These are phyloP conservation scores for Colletotrichum falcatum DNA, from an alignment of 2,329 filamentous ascomycete genomes.

Conservation along the genomic window DNA sequence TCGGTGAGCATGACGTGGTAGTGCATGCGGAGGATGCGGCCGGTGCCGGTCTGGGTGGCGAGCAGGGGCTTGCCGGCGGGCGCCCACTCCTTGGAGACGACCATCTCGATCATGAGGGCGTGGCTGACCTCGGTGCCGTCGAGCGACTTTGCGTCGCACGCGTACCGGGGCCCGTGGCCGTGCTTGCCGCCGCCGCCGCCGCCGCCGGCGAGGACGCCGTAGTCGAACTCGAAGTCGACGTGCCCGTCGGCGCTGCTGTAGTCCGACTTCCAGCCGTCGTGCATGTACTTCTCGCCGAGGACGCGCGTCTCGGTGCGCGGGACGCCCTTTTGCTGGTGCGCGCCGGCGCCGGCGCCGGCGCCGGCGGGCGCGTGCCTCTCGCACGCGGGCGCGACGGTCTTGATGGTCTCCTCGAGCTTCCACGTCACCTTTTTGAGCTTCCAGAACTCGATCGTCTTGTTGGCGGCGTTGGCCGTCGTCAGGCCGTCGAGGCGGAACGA, in stretches of 20 bases:
- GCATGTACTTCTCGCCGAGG: conserved; percentile 84
- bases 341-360: no score
- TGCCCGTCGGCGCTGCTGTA: conserved; percentile 66
- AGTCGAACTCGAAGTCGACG: conserved; percentile 86
- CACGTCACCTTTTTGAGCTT: conserved; percentile 91
- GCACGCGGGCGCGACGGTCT: conserved; percentile 84
- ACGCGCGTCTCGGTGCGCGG: conserved; percentile 80
- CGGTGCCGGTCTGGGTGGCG: conserved; percentile 88
- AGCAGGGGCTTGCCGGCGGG: conserved; percentile 76
- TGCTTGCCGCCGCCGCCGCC: conserved; percentile 52
- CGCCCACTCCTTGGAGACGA: conserved; percentile 90
- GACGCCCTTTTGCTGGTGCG: conserved; percentile 69
- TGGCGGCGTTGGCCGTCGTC: conserved; percentile 74
- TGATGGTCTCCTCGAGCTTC: conserved; percentile 90
- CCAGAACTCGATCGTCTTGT: conserved; percentile 83
- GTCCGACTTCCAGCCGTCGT: conserved; percentile 89
- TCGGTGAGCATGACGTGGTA: conserved; percentile 88
- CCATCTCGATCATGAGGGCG: conserved; percentile 89
- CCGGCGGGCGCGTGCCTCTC: conserved; percentile 73
- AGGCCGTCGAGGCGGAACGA: conserved; percentile 89
- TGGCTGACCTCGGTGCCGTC: conserved; percentile 85
- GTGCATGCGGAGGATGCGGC: conserved; percentile 91
- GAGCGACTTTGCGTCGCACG: conserved; percentile 81
- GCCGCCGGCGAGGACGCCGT: conserved; percentile 60
- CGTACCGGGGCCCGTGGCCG: conserved; percentile 69